Base-by-base conservation (phyloP, 257 asterid species). In the Ilex asprella region DNA sequence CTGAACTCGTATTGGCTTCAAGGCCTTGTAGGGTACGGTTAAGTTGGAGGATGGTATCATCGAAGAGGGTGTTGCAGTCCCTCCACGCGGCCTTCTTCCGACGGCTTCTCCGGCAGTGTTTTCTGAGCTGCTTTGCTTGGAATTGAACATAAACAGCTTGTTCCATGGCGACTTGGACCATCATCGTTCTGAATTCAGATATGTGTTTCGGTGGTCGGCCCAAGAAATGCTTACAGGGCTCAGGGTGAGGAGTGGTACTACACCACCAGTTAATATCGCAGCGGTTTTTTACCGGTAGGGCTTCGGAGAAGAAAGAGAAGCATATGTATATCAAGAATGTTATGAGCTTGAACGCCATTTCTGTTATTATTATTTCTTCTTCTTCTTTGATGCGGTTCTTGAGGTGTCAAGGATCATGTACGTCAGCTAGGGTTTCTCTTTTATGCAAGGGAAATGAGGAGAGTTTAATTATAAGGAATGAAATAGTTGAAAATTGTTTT, bases 191-290 rank as follows among this genome's bases (percentile, higher is more conserved):
- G 27, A 58, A 58, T 16, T 58, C 62, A 43, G 62, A 16, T 58
- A 16, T 13, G 47, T 58, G 21, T 58, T 35, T 58, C 10, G 62
- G 62, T 11, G 15, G 12, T 32, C 10, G 47, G 62, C 15, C 14
- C 62, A 58, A 29, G 43, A 31, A 11, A 21, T 8, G 30, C 7
- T 58, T 58, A 43, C 62, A 58, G 2, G 62, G 62, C 10, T 35
- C 47, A 7, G 62, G 62, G 47, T 58, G 16, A 31, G 62, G 62
- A 0, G 62, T 58, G 49, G 39, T 58, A 43, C 30, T 35, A 10
- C 62, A 58, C 62, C 62, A 58, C 62, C 49, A 58, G 39, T 58
- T 58, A 58, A 58, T 32, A n/a, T 58, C 62, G 41, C 41, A 2
- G 8, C 41, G 41, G 41, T 35, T 35, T 35, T 3, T 35, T 8